A percentile compares a stretch with the other conserved stretches of the same genome.
Evolutionary conservation across 179 eudicot genomes (phyloP).

Genomic region (Dionaea muscipula): DNA sequence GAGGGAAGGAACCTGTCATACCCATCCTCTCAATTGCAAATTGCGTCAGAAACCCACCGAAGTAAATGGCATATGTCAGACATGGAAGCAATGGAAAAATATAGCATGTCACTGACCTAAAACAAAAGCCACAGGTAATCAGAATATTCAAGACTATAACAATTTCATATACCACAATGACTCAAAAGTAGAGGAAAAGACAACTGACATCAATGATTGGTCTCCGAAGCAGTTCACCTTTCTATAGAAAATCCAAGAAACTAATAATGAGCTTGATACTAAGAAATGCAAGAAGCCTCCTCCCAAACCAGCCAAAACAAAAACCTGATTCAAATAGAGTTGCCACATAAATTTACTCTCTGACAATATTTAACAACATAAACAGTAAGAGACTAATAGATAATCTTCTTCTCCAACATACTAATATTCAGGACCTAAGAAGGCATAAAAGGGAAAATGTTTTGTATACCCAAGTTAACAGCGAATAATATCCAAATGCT

Average conservation of each 20-base stretch:
- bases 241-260: slow-evolving; percentile 51
- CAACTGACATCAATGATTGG: slow-evolving; percentile 50
- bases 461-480: neutral
- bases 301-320: slow-evolving; percentile 60
- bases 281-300: slow-evolving; percentile 70
- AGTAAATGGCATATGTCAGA: slow-evolving; percentile 52
- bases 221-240: slow-evolving; percentile 27
- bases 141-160: neutral
- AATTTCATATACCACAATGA: neutral
- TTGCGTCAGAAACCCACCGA: slow-evolving; percentile 58
- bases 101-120: slow-evolving; percentile 63
- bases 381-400: neutral
- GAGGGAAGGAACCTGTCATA: slow-evolving; percentile 88
- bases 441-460: no score
- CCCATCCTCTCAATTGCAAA: slow-evolving; percentile 95
- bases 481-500: slow-evolving; percentile 56
- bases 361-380: neutral
- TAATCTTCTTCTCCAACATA: no score
- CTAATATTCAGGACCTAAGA: no score
- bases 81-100: slow-evolving; percentile 60
- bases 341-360: neutral
- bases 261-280: slow-evolving; percentile 58
- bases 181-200: neutral
- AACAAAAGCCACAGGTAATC: slow-evolving; percentile 11
- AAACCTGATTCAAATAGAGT: slow-evolving; percentile 39